Evolutionary conservation across 2,329 filamentous ascomycete species (phyloP), one percentile per base, ranked within the genome.

Genomic region (Septoria linicola): DNA sequence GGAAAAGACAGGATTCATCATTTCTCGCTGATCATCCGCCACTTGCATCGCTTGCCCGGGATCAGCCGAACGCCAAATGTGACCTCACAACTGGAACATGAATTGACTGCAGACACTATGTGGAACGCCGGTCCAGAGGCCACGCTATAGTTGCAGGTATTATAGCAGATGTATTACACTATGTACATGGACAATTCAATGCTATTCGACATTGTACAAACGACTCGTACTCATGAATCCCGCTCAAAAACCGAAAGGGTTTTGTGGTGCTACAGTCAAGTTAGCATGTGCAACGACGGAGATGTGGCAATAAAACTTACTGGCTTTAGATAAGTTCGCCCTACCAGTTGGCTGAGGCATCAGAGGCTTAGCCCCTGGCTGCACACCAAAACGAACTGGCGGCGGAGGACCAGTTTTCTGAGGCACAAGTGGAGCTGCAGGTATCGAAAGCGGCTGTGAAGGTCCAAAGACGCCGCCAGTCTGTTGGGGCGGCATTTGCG

Each of bases 261-360:
- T 87, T 63, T 83, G 77, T 43, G 84, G 82, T 52, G 84, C 83
- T 87, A 60, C 14, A 14, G 49, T 3, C 36, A 11, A 40, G 39
- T 41, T 17, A 55, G 47, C 25, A 17, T 17, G 39, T 20, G 4
- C 27, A 32, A 27, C 10, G 13, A 30, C 4, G 7, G 41, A 59
- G 43, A 57, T 57, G 13, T 20, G 17, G 41, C 10, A 16, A 20
- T 16, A 41, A 52, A 39, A 91, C 92, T 87, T 85, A 97, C 92
- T 99, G 66, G 93, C 93, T 82, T 95, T 88, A 45, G 88, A 80
- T 61, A 99, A 79, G 70, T 97, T 96, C 50, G 93, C 93, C 75
- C 88, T 79, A 58, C 93, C 93, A 5, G 93, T 99, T 21, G 89
- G 80, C 74, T 97, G 93, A 23, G 91, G 84, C 54, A 81, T 79